Evolutionary conservation across 73 alveolate genomes (phyloP).

Genomic region (Paramecium bursaria): DNA sequence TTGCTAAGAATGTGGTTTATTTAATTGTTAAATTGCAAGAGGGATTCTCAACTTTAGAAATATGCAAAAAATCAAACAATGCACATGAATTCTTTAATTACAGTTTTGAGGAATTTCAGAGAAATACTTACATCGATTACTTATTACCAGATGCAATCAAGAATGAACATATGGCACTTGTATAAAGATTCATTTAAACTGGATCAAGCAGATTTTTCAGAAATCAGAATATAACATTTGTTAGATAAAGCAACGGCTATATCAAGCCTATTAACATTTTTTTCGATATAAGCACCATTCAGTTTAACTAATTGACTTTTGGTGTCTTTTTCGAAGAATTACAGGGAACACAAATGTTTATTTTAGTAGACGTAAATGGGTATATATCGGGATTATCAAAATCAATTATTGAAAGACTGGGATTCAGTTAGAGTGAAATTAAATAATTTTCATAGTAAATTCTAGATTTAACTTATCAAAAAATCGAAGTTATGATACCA

Average conservation of each 20-base stretch:
- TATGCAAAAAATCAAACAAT: not conserved
- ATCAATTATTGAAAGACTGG: not conserved
- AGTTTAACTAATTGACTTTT: not conserved
- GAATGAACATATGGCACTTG: constrained; percentile 41
- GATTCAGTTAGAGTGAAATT: not conserved
- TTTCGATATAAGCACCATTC: not conserved
- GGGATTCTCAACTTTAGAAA: not conserved
- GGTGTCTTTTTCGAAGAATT: constrained; percentile 36
- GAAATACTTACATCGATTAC: not conserved
- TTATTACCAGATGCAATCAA: constrained; percentile 20
- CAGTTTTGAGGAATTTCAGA: not conserved
- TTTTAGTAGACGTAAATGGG: constrained; percentile 6
- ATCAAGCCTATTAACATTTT: not conserved
- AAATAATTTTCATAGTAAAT: not conserved
- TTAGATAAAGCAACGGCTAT: not conserved
- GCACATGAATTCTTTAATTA: constrained; percentile 3
- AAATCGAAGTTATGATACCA: not conserved
- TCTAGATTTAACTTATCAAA: constrained; percentile 1
- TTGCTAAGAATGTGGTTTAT: constrained; percentile 26
- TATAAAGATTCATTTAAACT: constrained; percentile 14
- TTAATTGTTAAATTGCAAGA: not conserved
- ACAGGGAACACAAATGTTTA: not conserved
- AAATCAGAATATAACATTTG: constrained; percentile 3
- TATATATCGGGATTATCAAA: constrained; percentile 23
- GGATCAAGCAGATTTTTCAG: constrained; percentile 9